phyloP scores from a whole-genome alignment of 768 basidiomycete species.

The Tricholoma saponaceum region DNA sequence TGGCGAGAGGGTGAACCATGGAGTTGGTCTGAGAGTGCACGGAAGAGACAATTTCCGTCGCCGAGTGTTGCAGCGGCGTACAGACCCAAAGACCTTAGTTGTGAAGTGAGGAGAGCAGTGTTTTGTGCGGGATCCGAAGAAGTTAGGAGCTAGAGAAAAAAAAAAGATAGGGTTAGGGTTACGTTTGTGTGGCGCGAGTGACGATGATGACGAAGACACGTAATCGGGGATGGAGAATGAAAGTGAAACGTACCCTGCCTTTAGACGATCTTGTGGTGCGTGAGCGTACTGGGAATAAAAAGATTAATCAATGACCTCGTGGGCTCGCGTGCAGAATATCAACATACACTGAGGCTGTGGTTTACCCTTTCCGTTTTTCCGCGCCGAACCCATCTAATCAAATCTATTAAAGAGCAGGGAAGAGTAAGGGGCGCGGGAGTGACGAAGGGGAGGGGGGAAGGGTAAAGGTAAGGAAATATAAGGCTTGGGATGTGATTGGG shows the following conservation, averaged over 20 bases:
- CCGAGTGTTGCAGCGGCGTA: conserved; percentile 87
- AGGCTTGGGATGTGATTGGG: too few relatives aligned
- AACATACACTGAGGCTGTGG: conserved; percentile 13
- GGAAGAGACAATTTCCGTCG: conserved; percentile 93
- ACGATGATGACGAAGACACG: too few relatives aligned
- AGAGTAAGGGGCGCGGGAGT: neutral
- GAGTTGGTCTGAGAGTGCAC: conserved; percentile 85
- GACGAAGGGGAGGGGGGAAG: too few relatives aligned
- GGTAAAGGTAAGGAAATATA: neutral
- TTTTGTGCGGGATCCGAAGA: conserved; percentile 11
- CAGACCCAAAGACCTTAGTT: conserved; percentile 74
- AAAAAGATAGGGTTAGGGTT: conserved; percentile 4
- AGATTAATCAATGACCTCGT: neutral
- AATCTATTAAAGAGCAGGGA: conserved; percentile 13
- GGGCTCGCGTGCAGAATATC: neutral
- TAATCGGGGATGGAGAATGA: conserved; percentile 18
- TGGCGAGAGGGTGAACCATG: conserved; percentile 74
- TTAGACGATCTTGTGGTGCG: conserved; percentile 36
- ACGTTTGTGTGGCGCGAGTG: too few relatives aligned
- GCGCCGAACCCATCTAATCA: conserved; percentile 17
- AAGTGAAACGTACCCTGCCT: conserved; percentile 33
- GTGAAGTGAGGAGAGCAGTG: conserved; percentile 50
- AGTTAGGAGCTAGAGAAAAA: conserved; percentile 28
- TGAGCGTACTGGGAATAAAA: conserved; percentile 27
- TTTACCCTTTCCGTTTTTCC: conserved; percentile 1